A percentile compares a stretch with the other conserved stretches of the same genome.
phyloP scores from a whole-genome alignment of 176 grass and related monocot species.

The Oryza meyeriana region DNA sequence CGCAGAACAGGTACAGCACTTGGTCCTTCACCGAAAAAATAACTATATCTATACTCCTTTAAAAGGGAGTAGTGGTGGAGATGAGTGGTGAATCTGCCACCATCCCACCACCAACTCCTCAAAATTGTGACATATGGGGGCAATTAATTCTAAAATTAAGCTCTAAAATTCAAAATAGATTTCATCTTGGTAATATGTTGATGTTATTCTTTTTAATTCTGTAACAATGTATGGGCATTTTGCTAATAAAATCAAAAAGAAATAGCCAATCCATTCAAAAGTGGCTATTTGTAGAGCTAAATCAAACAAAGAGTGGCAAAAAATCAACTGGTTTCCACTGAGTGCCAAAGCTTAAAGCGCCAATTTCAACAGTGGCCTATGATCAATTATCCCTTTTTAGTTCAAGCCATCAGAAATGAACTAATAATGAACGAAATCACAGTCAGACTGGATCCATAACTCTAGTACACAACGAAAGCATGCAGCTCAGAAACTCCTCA shows the following conservation, averaged over 20 bases:
- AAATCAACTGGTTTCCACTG: background rate
- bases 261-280: background rate
- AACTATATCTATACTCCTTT: too few relatives aligned
- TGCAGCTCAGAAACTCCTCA: background rate
- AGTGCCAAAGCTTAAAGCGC: background rate
- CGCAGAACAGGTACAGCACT: background rate
- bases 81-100: too few relatives aligned
- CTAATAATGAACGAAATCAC: background rate
- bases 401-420: background rate
- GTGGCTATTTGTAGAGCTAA: background rate
- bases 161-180: too few relatives aligned
- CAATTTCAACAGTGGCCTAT: background rate
- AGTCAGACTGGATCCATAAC: background rate
- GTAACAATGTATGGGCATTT: too few relatives aligned
- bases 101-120: too few relatives aligned
- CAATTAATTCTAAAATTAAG: too few relatives aligned
- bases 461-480: background rate
- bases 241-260: background rate
- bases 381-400: background rate
- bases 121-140: too few relatives aligned
- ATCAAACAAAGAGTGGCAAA: background rate
- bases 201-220: too few relatives aligned
- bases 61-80: too few relatives aligned
- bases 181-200: too few relatives aligned
- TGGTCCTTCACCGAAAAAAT: background rate